phyloP scores from a whole-genome alignment of 176 grass and related monocot species.

The Pontederia paniculata region DNA sequence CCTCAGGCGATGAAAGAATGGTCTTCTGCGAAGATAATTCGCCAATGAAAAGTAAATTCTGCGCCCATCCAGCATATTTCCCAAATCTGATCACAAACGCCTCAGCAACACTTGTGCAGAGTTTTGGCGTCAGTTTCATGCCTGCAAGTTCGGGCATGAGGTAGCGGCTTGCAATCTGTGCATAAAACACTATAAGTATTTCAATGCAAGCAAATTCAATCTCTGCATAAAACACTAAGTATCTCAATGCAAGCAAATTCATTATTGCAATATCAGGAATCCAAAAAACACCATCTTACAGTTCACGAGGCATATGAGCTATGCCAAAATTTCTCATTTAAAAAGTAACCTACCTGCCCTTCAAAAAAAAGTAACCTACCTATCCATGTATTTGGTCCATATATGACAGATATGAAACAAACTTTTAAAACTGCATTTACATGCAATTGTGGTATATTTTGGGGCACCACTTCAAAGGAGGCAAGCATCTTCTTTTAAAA shows the following conservation, averaged over 20 bases:
- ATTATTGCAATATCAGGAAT: background rate
- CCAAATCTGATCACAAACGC: conserved; percentile 84
- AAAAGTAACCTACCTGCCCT: too few species aligned
- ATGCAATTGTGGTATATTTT: too few species aligned
- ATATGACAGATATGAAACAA: too few species aligned
- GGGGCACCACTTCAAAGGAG: too few species aligned
- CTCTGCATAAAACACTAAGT: background rate
- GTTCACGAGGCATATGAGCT: too few species aligned
- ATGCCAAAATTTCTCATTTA: too few species aligned
- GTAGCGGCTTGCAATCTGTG: conserved; percentile 76
- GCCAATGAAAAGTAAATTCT: conserved; percentile 88
- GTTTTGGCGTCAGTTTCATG: conserved; percentile 52
- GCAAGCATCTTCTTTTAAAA: too few species aligned
- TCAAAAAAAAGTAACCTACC: too few species aligned
- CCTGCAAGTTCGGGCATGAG: conserved; percentile 66
- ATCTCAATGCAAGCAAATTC: background rate
- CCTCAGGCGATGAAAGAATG: background rate
- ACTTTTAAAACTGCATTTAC: too few species aligned
- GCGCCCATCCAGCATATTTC: conserved; percentile 83
- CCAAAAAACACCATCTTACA: too few species aligned
- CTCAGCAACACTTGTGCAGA: conserved; percentile 48
- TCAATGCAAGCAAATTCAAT: background rate
- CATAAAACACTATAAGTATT: background rate
- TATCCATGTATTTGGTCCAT: too few species aligned
- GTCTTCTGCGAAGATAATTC: conserved; percentile 55